Base-by-base conservation (phyloP, 257 asterid genomes). In the Fraxinus cuspidata region DNA sequence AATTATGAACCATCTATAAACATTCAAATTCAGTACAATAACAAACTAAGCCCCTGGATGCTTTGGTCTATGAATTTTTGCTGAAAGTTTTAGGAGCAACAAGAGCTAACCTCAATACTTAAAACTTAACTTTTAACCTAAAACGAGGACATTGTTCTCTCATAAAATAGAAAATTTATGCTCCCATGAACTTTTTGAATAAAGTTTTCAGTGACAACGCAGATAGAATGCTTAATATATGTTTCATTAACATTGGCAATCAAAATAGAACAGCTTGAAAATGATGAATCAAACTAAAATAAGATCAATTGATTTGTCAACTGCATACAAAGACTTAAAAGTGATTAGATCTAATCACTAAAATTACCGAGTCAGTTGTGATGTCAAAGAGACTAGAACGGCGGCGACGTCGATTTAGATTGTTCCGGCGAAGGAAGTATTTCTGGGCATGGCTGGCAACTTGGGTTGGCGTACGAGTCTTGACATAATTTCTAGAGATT, bases 361-460 rank as follows among this genome's bases (percentile, higher is more conserved):
- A 38, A 5, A 56, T 49, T 94, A 94, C 98, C 91, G 90, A 81
- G 81, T 94, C 92, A 5, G 97, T 83, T 21, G 97, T 89, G 74
- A 94, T 94, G 83, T 94, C 98, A 23, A 94, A 94, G 81, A 94
- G 96, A 88, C 98, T 94, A 37, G 97, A 87, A 47, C 98, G 89
- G 44, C 97, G 96, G 47, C 98, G 96, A 12, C 98, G 90, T 65
- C 96, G 94, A 70, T 86, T 92, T 47, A 84, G 80, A 80, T 92
- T 92, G 80, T 68, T 89, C 65, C 90, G 88, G 78, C 98, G 96
- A 79, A 90, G 89, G 78, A 87, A 94, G 85, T 94, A 85, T 76
- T 94, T 94, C 84, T 94, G 98, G 73, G 97, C 97, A 82, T 93
- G 98, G 81, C 98, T 93, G 1, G 98, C 98, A 1, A 93, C 98